Evolutionary conservation across 306 rosid species (phyloP).

Genomic region (Sindora glabra): DNA sequence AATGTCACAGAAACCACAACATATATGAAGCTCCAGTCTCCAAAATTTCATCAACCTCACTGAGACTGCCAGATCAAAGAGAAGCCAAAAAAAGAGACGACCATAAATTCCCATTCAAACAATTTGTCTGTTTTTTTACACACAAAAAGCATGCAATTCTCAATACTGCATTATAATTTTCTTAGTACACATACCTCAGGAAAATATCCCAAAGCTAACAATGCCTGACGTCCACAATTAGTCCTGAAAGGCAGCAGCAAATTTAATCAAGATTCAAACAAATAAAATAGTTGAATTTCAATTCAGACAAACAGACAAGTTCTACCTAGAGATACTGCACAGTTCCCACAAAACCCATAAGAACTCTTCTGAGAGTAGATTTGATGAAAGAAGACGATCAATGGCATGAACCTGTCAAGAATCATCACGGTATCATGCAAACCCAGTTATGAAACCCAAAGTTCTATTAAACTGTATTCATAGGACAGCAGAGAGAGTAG

Average conservation of each 20-base stretch:
- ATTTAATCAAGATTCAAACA: constrained; percentile 16
- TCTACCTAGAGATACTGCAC: constrained; percentile 75
- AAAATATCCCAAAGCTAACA: constrained; percentile 68
- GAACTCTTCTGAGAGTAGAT: constrained; percentile 76
- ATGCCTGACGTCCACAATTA: constrained; percentile 90
- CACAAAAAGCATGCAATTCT: constrained; percentile 2
- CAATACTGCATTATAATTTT: not conserved
- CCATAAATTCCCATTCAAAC: too few relatives aligned
- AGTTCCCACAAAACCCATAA: constrained; percentile 96
- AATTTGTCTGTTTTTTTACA: too few relatives aligned
- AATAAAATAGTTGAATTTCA: constrained; percentile 13
- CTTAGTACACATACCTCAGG: constrained; percentile 80
- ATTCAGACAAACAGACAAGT: constrained; percentile 14
- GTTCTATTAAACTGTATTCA: too few relatives aligned
- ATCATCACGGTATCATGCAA: constrained; percentile 10
- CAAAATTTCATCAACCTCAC: not conserved
- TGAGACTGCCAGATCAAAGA: not conserved
- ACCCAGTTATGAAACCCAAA: not conserved
- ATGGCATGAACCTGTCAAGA: constrained; percentile 67
- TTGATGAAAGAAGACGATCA: constrained; percentile 72
- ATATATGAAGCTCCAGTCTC: not conserved
- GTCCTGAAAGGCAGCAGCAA: constrained; percentile 53
- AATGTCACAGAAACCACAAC: too few relatives aligned
- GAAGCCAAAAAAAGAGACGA: too few relatives aligned
- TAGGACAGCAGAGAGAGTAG: not conserved